Percentiles rank a stretch among this genome's conserved stretches.
phyloP scores from a whole-genome alignment of 2,329 filamentous ascomycete genomes.

The Diplodia intermedia region DNA sequence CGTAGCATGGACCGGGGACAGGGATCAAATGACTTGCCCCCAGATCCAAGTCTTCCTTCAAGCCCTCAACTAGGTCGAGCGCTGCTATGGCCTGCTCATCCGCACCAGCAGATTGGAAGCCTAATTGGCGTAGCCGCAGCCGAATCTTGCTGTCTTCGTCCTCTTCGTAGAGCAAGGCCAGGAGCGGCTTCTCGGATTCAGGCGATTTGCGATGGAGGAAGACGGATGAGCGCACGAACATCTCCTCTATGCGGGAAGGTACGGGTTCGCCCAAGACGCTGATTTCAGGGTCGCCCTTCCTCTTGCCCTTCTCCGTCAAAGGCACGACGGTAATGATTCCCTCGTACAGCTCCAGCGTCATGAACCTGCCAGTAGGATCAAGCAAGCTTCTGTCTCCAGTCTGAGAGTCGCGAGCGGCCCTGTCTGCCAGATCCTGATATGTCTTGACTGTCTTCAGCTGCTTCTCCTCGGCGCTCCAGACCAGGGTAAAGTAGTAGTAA shows the following conservation, averaged over 20 bases:
- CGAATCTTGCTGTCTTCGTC: conserved; percentile 60
- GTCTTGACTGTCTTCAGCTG: conserved; percentile 64
- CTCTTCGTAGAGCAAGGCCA: conserved; percentile 72
- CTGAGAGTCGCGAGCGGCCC: conserved; percentile 73
- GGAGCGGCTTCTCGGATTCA: conserved; percentile 60
- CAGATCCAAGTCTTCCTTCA: conserved; percentile 62
- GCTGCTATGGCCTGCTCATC: conserved; percentile 60
- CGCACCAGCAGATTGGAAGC: conserved; percentile 53
- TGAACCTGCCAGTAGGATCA: conserved; percentile 75
- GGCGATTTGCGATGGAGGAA: conserved; percentile 65
- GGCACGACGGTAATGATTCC: conserved; percentile 71
- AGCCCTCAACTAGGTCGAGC: conserved; percentile 59
- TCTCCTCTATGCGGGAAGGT: conserved; percentile 68
- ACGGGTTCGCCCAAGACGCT: conserved; percentile 68
- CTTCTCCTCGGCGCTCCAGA: conserved; percentile 71
- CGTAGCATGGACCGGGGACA: conserved; percentile 62
- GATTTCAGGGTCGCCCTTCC: conserved; percentile 58
- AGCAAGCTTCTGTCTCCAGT: conserved; percentile 83
- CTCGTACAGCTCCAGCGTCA: conserved; percentile 73
- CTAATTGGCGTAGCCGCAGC: conserved; percentile 62
- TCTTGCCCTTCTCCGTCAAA: conserved; percentile 61
- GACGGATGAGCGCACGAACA: conserved; percentile 69
- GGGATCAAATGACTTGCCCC: conserved; percentile 69
- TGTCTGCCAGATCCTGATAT: conserved; percentile 66
- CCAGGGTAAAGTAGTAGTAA: conserved; percentile 87